Base-by-base conservation (phyloP, 2,329 filamentous ascomycete species). In the Pyrenochaeta sp. region DNA sequence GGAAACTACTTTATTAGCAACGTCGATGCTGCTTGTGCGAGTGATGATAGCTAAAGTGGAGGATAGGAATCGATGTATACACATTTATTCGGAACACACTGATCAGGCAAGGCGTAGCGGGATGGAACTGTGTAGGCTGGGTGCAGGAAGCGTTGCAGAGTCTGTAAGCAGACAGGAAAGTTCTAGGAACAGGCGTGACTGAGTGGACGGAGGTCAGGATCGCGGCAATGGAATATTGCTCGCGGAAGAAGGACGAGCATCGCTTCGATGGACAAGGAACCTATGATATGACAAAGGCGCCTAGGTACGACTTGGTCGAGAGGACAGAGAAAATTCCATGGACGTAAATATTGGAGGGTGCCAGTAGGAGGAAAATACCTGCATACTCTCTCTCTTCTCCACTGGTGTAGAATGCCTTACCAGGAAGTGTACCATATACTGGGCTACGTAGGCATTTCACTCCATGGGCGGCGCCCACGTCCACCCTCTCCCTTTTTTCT, bases 61-160 rank as follows among this genome's bases (percentile, higher is more conserved):
- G 11, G 30, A 38, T 7, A 41, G 34, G 11, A n/a, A 50, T 35
- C 37, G 41, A 26, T 29, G 41, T 11, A 14, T 24, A 13, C 15
- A 10, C 6, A 35, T n/a, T 41, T 20, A 6, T 50, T 37, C 22
- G 19, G n/a, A 42, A 36, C 21, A 46, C 41, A 30, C 41, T 34
- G 20, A 39, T 50, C 15, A 68, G 67, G 23, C 48, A 74, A 27
- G 46, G 17, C 20, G 22, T 44, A 27, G 20, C 13, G 20, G 41
- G 41, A 32, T 77, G 73, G 72, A 77, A 76, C 44, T 77, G 74
- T 55, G 70, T 77, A 1, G 47, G 18, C 0, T 78, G 73, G 75
- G 68, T 76, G 3, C 63, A 69, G 43, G 73, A 78, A 51, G 74
- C 73, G 3, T 48, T 77, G 21, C 48, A 67, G 40, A 43, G 11